Evolutionary conservation across 129 eudicot species (phyloP).

Genomic region (Pulicaria dysenterica): DNA sequence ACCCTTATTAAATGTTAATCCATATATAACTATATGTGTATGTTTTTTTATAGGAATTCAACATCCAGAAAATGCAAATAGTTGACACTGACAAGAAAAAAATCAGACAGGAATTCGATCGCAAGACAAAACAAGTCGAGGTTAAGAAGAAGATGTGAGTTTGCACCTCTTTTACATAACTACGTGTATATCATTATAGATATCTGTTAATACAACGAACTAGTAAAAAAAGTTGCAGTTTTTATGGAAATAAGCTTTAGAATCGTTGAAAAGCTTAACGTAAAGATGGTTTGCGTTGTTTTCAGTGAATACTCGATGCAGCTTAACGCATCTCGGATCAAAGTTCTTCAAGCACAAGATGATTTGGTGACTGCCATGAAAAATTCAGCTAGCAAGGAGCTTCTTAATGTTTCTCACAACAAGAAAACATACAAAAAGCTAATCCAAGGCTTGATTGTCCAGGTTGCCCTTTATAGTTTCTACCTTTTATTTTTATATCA

Average conservation of each 20-base stretch:
- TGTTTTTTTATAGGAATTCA: slow-evolving; percentile 62
- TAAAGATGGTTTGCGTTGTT: background rate
- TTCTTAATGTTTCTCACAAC: slow-evolving; percentile 50
- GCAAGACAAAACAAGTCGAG: slow-evolving; percentile 76
- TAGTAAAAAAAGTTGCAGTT: background rate
- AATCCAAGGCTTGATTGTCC: slow-evolving; percentile 54
- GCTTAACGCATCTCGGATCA: slow-evolving; percentile 63
- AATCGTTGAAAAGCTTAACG: background rate
- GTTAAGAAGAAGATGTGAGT: slow-evolving; percentile 78
- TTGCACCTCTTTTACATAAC: background rate
- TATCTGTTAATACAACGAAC: background rate
- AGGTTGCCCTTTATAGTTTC: slow-evolving; percentile 38
- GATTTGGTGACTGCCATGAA: slow-evolving; percentile 59
- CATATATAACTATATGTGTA: background rate
- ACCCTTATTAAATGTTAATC: background rate
- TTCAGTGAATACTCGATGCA: slow-evolving; percentile 77
- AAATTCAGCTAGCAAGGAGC: slow-evolving; percentile 58
- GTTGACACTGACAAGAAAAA: slow-evolving; percentile 83
- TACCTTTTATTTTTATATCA: background rate
- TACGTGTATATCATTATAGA: background rate
- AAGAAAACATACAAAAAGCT: slow-evolving; percentile 56
- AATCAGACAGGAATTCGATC: slow-evolving; percentile 71
- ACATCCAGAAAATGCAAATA: slow-evolving; percentile 74
- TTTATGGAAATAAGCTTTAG: background rate
- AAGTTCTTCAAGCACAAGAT: slow-evolving; percentile 79